Evolutionary conservation across 225 moss, liverwort and hornwort genomes (phyloP).

Genomic region (Takakia lepidozioides): DNA sequence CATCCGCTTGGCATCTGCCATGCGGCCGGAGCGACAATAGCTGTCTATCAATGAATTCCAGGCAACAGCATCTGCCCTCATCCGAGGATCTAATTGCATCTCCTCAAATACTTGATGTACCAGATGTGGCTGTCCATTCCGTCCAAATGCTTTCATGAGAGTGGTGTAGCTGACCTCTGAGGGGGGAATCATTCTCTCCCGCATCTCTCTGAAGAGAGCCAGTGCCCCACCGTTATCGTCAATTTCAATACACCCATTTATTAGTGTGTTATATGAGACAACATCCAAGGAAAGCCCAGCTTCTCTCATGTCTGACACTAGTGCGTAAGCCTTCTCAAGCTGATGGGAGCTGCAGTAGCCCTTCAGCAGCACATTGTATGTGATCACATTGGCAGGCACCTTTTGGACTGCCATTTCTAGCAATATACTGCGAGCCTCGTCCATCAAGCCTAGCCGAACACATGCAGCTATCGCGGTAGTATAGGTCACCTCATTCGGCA

Average conservation of each 20-base stretch:
- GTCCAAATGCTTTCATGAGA: slow-evolving; percentile 90
- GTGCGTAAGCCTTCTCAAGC: slow-evolving; percentile 51
- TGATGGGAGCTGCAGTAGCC: slow-evolving; percentile 58
- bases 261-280: slow-evolving; percentile 82
- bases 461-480: slow-evolving; percentile 83
- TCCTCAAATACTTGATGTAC: slow-evolving; percentile 82
- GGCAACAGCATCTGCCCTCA: slow-evolving; percentile 75
- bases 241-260: slow-evolving; percentile 74
- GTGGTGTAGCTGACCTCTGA: slow-evolving; percentile 88
- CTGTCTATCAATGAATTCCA: slow-evolving; percentile 95
- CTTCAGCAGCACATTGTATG: slow-evolving; percentile 72
- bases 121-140: slow-evolving; percentile 70
- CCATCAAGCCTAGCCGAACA: slow-evolving; percentile 65
- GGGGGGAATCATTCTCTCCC: slow-evolving; percentile 53
- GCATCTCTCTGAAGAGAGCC: slow-evolving; percentile 64
- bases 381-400: slow-evolving; percentile 76
- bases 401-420: slow-evolving; percentile 65
- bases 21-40: slow-evolving; percentile 68
- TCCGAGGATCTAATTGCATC: slow-evolving; percentile 58
- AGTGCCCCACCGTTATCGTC: slow-evolving; percentile 71
- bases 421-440: slow-evolving; percentile 64
- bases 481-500: slow-evolving; percentile 85
- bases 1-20: slow-evolving; percentile 56
- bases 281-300: slow-evolving; percentile 56
- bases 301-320: slow-evolving; percentile 57